Base-by-base conservation (phyloP, 129 eudicot species). In the Scalesia atractyloides region DNA sequence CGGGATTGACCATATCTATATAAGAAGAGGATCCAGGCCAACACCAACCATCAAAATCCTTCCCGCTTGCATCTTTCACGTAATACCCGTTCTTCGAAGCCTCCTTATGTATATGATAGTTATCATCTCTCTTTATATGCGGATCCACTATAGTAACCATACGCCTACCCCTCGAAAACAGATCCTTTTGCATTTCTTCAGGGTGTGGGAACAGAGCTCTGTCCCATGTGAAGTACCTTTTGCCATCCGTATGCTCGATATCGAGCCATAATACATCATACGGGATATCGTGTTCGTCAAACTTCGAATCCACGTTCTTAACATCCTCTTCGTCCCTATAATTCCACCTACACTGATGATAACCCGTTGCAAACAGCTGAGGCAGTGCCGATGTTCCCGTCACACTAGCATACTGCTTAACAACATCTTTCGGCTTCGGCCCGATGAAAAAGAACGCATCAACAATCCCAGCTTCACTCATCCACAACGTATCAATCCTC, bases 21-120 rank as follows among this genome's bases (percentile, higher is more conserved):
- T 95, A 95, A 0, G 99, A 95, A 4, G 99, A 95, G 7, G 99
- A 90, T 39, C 99, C 99, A 44, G 99, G 91, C 99, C 99, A 95
- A 82, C 99, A 94, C 99, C 99, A 94, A 3, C 99, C 99, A 78
- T 94, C 99, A 73, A 46, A 94, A 77, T 94, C 99, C 80, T 83
- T 94, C 41, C 96, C 96, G 52, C 70, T 84, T 46, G 97, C 79
- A 83, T 94, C 99, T 79, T 86, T 94, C 51, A 94, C 99, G 80
- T 94, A 94, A 76, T 82, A 86, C 14, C 97, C 97, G 41, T 87
- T 88, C 54, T 84, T 73, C 8, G 97, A 49, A 26, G 99, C 99
- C 79, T 94, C 99, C 82, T 94, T 90, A 33, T 94, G 99, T 43
- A 95, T 84, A 62, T 84, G 87, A 75, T 90, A 95, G 18, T 80